phyloP scores from a whole-genome alignment of 225 moss, liverwort and hornwort genomes.

The Neckera pumila region DNA sequence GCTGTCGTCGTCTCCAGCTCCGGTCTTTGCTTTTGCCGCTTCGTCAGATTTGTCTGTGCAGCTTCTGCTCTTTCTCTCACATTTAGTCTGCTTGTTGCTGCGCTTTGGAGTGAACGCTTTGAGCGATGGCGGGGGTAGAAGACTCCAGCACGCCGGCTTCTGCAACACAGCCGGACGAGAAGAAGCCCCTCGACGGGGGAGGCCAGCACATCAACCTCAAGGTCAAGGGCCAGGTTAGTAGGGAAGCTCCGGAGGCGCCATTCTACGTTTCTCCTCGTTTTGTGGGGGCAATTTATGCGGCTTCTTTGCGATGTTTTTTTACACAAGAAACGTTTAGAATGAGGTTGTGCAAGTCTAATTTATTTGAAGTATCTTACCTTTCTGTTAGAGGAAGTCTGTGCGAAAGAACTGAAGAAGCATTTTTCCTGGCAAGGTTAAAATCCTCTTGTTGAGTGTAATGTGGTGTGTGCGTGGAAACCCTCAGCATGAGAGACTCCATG shows the following conservation, averaged over 20 bases:
- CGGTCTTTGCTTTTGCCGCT: neutral
- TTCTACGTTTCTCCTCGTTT: neutral
- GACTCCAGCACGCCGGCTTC: constrained; percentile 49
- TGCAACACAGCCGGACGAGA: constrained; percentile 52
- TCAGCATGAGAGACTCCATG: neutral
- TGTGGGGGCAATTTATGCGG: neutral
- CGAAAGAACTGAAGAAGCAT: neutral
- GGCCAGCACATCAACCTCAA: constrained; percentile 73
- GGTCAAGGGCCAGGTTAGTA: constrained; percentile 76
- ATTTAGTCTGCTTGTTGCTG: neutral
- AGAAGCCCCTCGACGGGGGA: constrained; percentile 77
- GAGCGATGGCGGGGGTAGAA: constrained; percentile 60
- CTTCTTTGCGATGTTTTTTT: neutral
- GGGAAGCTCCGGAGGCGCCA: neutral
- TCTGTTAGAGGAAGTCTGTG: neutral
- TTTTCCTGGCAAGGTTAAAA: neutral
- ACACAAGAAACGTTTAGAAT: neutral
- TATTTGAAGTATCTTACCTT: neutral
- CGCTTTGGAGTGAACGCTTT: neutral
- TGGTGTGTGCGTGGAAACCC: neutral
- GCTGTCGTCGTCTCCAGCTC: neutral
- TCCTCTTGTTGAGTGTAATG: neutral
- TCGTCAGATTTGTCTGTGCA: neutral
- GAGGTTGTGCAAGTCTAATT: neutral
- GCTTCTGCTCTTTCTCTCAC: neutral